Conservation (phyloP, 2,329 filamentous ascomycete species). For the Drechslera avenae region DNA sequence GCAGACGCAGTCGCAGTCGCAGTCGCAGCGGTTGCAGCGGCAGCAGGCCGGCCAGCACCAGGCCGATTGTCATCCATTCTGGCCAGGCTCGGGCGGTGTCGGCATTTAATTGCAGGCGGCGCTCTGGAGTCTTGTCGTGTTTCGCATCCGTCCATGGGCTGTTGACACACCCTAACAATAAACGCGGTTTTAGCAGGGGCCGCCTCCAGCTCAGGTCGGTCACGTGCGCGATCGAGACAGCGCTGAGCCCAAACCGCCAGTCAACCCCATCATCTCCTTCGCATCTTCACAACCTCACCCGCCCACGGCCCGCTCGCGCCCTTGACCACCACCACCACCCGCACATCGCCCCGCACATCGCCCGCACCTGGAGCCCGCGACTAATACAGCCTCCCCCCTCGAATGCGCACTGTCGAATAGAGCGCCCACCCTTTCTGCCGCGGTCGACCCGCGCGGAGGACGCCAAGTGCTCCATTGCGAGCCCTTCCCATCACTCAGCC, state of each 20-base stretch:
- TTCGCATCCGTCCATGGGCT: not conserved
- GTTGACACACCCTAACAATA: slow-evolving; percentile 10
- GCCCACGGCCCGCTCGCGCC: slow-evolving; percentile 18
- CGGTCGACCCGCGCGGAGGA: slow-evolving; percentile 37
- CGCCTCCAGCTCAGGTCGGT: not conserved
- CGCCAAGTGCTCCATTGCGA: slow-evolving; percentile 35
- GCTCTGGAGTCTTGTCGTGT: slow-evolving; percentile 1
- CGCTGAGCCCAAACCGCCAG: slow-evolving; percentile 20
- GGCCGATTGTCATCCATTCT: slow-evolving; percentile 39
- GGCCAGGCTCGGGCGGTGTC: slow-evolving; percentile 20
- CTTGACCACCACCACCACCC: slow-evolving; percentile 6
- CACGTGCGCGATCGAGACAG: slow-evolving; percentile 20
- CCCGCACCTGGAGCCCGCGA: slow-evolving; percentile 10
- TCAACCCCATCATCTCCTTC: slow-evolving; percentile 18
- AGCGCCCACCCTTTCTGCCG: slow-evolving; percentile 32
- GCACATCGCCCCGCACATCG: slow-evolving; percentile 6
- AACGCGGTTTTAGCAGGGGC: slow-evolving; percentile 9
- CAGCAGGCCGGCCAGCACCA: too few relatives aligned
- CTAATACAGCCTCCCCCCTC: slow-evolving; percentile 6
- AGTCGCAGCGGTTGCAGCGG: too few relatives aligned
- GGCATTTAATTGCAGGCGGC: slow-evolving; percentile 19
- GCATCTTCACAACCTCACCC: slow-evolving; percentile 18
- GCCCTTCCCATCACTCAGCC: slow-evolving; percentile 27
- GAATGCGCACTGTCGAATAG: slow-evolving; percentile 41
- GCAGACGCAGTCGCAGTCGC: too few relatives aligned